These are phyloP conservation scores for Dichomitus squalens DNA, from an alignment of 1,284 basidiomycete species.

Conservation along the genomic window DNA sequence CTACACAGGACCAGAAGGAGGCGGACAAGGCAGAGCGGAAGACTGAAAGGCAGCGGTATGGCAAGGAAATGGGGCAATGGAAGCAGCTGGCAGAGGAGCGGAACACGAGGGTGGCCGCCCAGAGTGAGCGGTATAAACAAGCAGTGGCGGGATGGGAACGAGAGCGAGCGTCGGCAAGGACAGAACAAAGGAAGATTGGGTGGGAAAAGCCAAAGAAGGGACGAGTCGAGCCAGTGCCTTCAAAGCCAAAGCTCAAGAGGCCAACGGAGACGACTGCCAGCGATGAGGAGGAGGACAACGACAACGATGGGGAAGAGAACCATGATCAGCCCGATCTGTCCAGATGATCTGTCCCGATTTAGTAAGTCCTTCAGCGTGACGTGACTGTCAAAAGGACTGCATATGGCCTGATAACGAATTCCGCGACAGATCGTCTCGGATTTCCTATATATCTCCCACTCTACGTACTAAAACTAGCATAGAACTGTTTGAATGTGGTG, in stretches of 20 bases:
- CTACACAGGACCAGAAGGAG: not conserved
- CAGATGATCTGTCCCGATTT: too few relatives aligned
- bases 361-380: too few relatives aligned
- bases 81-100: not conserved
- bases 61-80: not conserved
- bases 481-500: too few relatives aligned
- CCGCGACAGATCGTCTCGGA: too few relatives aligned
- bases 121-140: conserved; percentile 3
- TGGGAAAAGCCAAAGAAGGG: conserved; percentile 10
- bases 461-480: too few relatives aligned
- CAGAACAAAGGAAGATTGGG: not conserved
- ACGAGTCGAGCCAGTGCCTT: not conserved
- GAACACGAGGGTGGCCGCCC: not conserved
- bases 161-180: conserved; percentile 3
- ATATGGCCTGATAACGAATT: too few relatives aligned
- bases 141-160: not conserved
- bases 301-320: too few relatives aligned
- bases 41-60: not conserved
- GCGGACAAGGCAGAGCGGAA: not conserved
- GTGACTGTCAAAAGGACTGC: too few relatives aligned
- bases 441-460: too few relatives aligned
- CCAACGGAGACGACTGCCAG: too few relatives aligned
- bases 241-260: not conserved
- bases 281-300: too few relatives aligned
- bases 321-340: too few relatives aligned